Base-by-base conservation (phyloP, 2,329 filamentous ascomycete genomes). In the Thelonectria blattea region DNA sequence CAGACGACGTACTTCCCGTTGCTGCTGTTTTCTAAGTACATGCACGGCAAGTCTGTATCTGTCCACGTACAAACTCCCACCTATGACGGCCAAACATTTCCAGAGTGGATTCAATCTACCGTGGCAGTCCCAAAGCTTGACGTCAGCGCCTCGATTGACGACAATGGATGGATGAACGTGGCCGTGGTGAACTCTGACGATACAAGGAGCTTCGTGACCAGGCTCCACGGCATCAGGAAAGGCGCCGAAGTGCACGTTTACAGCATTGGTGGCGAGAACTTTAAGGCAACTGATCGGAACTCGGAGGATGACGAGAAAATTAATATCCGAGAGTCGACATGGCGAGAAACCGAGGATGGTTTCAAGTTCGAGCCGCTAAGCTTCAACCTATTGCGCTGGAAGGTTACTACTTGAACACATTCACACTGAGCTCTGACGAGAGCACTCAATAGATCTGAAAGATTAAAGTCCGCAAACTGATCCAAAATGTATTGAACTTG, bases 1-100 rank as follows among this genome's bases (percentile, higher is more conserved):
- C 90, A 92, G 78, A 87, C 89, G 1, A 91, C 85, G 3, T 92
- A 88, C 86, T 92, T 88, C 85, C 88, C 89, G 5, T 78, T 91
- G 58, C 79, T 87, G 65, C 79, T 92, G 3, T 64, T 64, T 73
- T 73, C 71, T 63, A 72, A 68, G 63, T 73, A 70, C 72, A 93
- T 93, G 90, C 85, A 88, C 37, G 91, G 91, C 10, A 83, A 83
- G 73, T 88, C 87, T 0, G 75, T 93, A 7, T 86, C 84, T 3
- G 78, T 86, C 2, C 87, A 92, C 73, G 83, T 93, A 9, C 80
- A 81, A 8, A 82, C 83, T 53, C 81, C 80, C 1, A 81, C 83
- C 14, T 93, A 92, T 70, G 81, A 83, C 24, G 91, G 90, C 1
- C 78, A 77, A 30, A 90, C 88, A 2, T 78, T 83, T 58, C 88